Conservation (phyloP, 768 basidiomycete genomes). For the Collybia sordida region DNA sequence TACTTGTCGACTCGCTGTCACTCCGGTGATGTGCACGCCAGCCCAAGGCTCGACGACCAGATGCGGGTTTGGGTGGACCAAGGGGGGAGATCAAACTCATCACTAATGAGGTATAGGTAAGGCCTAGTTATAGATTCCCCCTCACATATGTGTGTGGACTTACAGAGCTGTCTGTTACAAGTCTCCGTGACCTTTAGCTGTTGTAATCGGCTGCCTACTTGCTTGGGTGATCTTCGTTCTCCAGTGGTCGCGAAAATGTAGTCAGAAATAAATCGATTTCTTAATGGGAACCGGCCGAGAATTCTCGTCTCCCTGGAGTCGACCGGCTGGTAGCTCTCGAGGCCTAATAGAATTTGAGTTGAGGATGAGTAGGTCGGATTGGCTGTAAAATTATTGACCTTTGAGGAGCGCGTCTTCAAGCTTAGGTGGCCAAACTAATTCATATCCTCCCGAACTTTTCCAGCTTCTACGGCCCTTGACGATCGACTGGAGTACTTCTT, state of each 20-base stretch:
- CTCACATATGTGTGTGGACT: slow-evolving; percentile 33
- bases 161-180: slow-evolving; percentile 50
- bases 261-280: slow-evolving; percentile 80
- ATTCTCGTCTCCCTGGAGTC: slow-evolving; percentile 72
- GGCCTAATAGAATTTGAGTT: slow-evolving; percentile 39
- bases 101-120: slow-evolving; percentile 27
- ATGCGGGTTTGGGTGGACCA: slow-evolving; percentile 16
- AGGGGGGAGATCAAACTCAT: slow-evolving; percentile 44
- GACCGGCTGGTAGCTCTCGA: slow-evolving; percentile 68
- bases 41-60: slow-evolving; percentile 12
- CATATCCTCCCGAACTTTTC: slow-evolving; percentile 72
- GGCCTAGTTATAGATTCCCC: slow-evolving; percentile 1
- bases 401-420: slow-evolving; percentile 77
- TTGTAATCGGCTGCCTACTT: slow-evolving; percentile 79
- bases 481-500: slow-evolving; percentile 65
- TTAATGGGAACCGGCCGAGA: slow-evolving; percentile 76
- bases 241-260: slow-evolving; percentile 71
- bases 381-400: slow-evolving; percentile 38
- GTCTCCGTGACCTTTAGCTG: slow-evolving; percentile 74
- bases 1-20: slow-evolving; percentile 38
- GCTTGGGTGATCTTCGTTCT: slow-evolving; percentile 70
- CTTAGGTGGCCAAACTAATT: slow-evolving; percentile 78
- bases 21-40: slow-evolving; percentile 22
- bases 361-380: not conserved
- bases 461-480: slow-evolving; percentile 71